phyloP scores from a whole-genome alignment of 441 rosid genomes.

The Theobroma grandiflorum region DNA sequence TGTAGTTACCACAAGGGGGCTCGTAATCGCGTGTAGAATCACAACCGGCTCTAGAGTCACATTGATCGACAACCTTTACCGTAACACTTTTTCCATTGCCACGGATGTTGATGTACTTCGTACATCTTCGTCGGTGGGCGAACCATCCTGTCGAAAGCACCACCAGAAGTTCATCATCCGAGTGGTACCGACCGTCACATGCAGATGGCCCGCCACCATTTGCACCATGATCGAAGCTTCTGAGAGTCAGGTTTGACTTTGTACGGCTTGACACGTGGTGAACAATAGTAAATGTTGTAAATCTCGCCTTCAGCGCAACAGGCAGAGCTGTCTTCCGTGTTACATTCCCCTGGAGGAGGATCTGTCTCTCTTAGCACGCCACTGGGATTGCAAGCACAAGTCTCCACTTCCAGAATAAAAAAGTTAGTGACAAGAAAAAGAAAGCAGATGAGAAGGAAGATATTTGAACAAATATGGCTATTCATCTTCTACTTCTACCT shows the following conservation, averaged over 20 bases:
- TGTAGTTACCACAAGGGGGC: constrained; percentile 40
- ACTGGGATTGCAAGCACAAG: constrained; percentile 28
- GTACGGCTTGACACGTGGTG: not conserved
- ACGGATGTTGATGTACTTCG: constrained; percentile 29
- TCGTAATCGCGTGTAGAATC: constrained; percentile 32
- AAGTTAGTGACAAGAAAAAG: not conserved
- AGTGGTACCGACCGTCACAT: not conserved
- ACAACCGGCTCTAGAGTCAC: constrained; percentile 40
- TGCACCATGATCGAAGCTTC: not conserved
- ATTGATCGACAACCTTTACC: constrained; percentile 43
- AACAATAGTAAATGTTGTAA: constrained; percentile 36
- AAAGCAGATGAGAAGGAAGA: not conserved
- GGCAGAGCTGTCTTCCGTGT: constrained; percentile 22
- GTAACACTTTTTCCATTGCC: constrained; percentile 32
- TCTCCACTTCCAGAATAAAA: constrained; percentile 16
- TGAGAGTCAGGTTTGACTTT: constrained; percentile 1
- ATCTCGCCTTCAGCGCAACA: constrained; percentile 36
- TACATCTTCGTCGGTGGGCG: constrained; percentile 31
- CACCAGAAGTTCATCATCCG: not conserved
- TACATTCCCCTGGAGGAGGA: constrained; percentile 36
- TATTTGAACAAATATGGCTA: not conserved
- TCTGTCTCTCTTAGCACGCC: constrained; percentile 31
- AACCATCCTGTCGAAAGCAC: constrained; percentile 38
- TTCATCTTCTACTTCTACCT: not conserved
- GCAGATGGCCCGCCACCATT: not conserved